phyloP scores from a whole-genome alignment of 257 asterid genomes.

The Primulina huaijiensis region DNA sequence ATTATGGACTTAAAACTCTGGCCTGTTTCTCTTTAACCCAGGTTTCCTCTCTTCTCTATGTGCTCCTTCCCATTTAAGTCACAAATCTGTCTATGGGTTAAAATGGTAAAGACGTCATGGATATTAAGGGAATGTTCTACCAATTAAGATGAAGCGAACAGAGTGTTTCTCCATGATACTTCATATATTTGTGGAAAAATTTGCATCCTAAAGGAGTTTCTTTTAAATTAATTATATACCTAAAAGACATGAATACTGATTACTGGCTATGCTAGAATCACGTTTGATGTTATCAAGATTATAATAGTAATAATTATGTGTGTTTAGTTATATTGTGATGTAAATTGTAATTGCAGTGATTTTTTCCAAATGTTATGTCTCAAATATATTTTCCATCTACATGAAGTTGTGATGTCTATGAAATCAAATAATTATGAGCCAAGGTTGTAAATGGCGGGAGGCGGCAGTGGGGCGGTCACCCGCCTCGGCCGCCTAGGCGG shows the following conservation, averaged over 20 bases:
- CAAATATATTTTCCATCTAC: background rate
- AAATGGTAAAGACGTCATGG: background rate
- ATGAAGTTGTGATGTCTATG: background rate
- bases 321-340: background rate
- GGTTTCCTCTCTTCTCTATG: background rate
- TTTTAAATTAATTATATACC: background rate
- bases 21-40: background rate
- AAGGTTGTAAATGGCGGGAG: too few species aligned
- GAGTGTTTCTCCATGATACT: background rate
- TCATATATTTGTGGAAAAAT: background rate
- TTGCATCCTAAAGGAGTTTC: background rate
- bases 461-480: too few species aligned
- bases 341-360: background rate
- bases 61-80: background rate
- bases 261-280: background rate
- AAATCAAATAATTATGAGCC: too few species aligned
- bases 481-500: too few species aligned
- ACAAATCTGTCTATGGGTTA: background rate
- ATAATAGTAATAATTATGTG: background rate
- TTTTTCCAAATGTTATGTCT: too few species aligned
- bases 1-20: conserved; percentile 11
- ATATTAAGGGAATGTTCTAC: background rate
- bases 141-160: background rate
- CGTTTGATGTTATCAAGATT: background rate
- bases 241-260: background rate